phyloP scores from a whole-genome alignment of 345 rosid species.

The rapeseed (Brassica napus) region DNA sequence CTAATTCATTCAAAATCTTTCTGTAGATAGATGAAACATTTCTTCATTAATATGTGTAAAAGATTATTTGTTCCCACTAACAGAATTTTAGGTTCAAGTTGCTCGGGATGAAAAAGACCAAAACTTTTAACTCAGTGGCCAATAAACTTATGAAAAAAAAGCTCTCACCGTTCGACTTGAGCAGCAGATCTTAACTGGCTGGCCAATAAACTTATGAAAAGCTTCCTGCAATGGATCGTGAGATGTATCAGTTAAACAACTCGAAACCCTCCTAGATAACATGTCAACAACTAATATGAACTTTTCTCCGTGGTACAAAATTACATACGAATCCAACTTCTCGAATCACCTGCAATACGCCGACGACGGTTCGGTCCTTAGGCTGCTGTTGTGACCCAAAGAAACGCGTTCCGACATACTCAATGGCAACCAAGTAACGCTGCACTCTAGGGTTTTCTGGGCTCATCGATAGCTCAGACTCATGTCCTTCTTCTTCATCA shows the following conservation, averaged over 20 bases:
- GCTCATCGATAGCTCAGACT: slow-evolving; percentile 41
- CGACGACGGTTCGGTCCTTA: slow-evolving; percentile 70
- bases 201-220: slow-evolving; percentile 80
- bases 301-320: not conserved
- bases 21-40: not conserved
- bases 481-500: slow-evolving; percentile 41
- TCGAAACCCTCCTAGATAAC: not conserved
- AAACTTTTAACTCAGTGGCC: not conserved
- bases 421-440: slow-evolving; percentile 81
- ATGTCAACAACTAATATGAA: not conserved
- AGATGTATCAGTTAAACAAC: slow-evolving; percentile 8
- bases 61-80: too few relatives aligned
- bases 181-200: slow-evolving; percentile 70
- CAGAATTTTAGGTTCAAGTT: too few relatives aligned
- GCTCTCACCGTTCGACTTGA: slow-evolving; percentile 85
- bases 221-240: slow-evolving; percentile 57
- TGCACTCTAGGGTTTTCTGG: slow-evolving; percentile 55
- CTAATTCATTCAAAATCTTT: not conserved
- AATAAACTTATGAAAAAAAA: not conserved
- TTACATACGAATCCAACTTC: not conserved
- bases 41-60: too few relatives aligned
- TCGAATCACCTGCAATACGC: slow-evolving; percentile 79
- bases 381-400: slow-evolving; percentile 85
- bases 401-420: slow-evolving; percentile 87
- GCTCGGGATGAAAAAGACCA: not conserved